Base-by-base conservation (phyloP, 73 alveolate species). In the Stentor roeselii region DNA sequence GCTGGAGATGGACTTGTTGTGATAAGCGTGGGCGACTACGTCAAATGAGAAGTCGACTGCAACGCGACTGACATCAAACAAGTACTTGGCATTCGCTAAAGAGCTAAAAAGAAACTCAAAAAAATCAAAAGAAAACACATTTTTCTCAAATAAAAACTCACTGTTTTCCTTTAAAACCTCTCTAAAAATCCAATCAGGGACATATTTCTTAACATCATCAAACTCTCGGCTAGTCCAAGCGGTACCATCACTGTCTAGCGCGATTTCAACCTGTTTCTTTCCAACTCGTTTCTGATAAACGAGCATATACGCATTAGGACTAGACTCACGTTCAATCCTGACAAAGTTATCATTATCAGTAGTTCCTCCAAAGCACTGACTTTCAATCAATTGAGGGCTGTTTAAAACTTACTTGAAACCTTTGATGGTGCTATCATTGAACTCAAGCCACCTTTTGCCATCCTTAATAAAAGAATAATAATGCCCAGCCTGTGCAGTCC, bases 401-500 rank as follows among this genome's bases (percentile, higher is more conserved):
- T 27, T 27, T 67, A 67, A 67, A 67, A 34, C n/a, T 67, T 67
- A 67, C 82, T 89, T 88, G 39, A 90, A 89, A 58, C 59, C 86
- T 32, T 91, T 89, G 60, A 93, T 93, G 2, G 77, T 89, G 4
- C 90, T 87, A 85, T 97, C 99, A 88, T 97, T 94, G 83, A 95
- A 97, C 60, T 90, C 97, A 58, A 90, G 80, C 99, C 99, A 97
- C 60, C 83, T 86, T 36, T 87, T 92, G 42, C 83, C 84, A 21
- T 50, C 67, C 21, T 50, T 50, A 32, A 94, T 94, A 67, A 80
- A 89, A 42, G 96, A 90, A 74, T 87, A 95, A 86, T 97, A 97
- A 84, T 97, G 99, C 0, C 99, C 99, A n/a, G 92, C 93, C 76
- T 97, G 97, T 1, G 99, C 99, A 40, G 98, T 94, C 14, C 99